phyloP scores from a whole-genome alignment of 78 protist species.

The Emiliania huxleyi region DNA sequence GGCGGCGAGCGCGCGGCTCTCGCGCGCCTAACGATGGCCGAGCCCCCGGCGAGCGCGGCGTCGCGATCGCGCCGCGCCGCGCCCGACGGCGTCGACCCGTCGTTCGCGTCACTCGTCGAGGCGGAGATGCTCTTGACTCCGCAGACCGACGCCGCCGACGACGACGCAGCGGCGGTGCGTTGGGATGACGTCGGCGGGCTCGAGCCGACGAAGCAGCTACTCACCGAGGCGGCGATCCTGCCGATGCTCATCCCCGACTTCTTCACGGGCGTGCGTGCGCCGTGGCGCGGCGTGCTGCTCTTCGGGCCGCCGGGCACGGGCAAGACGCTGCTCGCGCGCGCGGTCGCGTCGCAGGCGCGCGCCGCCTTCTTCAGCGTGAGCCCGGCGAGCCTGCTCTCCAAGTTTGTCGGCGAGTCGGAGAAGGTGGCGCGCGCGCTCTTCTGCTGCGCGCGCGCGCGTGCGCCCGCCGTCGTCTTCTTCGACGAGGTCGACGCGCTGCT shows the following conservation, averaged over 20 bases:
- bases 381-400: constrained; percentile 35
- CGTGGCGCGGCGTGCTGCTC: constrained; percentile 86
- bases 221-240: constrained; percentile 38
- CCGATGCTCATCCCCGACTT: constrained; percentile 43
- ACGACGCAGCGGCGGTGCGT: neutral
- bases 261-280: constrained; percentile 67
- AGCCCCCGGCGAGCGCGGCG: too few relatives aligned
- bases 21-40: too few relatives aligned
- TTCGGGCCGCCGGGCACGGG: constrained; percentile 72
- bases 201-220: constrained; percentile 5
- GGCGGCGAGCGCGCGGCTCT: too few relatives aligned
- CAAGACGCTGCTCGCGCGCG: constrained; percentile 76
- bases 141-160: too few relatives aligned
- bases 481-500: constrained; percentile 37
- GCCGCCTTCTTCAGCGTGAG: constrained; percentile 28
- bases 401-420: constrained; percentile 57
- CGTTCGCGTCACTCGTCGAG: too few relatives aligned
- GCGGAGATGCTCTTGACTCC: constrained; percentile 7
- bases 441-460: constrained; percentile 8
- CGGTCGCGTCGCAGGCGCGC: constrained; percentile 77
- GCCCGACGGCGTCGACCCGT: too few relatives aligned
- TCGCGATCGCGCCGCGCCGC: too few relatives aligned
- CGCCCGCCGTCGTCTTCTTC: constrained; percentile 45
- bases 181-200: constrained; percentile 52
- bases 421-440: constrained; percentile 29